Evolutionary conservation across 2,329 filamentous ascomycete genomes (phyloP).

Genomic region (Lecanicillium sp.): DNA sequence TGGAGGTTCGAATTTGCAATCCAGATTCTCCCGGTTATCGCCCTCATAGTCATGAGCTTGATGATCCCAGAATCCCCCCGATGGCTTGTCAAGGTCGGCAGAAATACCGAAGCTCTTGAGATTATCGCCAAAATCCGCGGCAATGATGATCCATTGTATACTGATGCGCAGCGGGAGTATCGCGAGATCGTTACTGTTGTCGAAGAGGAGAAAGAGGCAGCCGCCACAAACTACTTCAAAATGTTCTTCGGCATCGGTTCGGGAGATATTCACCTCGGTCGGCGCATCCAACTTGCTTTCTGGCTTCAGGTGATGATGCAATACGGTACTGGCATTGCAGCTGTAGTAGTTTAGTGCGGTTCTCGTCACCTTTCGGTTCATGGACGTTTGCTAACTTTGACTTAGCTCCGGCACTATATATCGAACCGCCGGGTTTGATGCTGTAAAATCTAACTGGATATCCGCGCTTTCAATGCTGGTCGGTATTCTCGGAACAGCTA

Average conservation of each 20-base stretch:
- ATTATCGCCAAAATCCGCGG: conserved; percentile 17
- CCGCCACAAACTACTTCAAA: conserved; percentile 28
- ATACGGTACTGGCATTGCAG: conserved; percentile 30
- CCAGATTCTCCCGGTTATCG: conserved; percentile 28
- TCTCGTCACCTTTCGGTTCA: neutral
- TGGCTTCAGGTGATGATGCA: conserved; percentile 30
- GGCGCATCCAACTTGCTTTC: conserved; percentile 29
- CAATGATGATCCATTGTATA: conserved; percentile 19
- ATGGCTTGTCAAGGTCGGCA: conserved; percentile 24
- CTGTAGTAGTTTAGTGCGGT: neutral
- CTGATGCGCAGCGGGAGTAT: conserved; percentile 21
- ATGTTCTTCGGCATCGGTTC: conserved; percentile 30
- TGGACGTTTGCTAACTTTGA: conserved; percentile 18
- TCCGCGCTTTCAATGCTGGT: conserved; percentile 41
- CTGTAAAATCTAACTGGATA: conserved; percentile 21
- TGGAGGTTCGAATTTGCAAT: conserved; percentile 27
- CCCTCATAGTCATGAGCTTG: conserved; percentile 25
- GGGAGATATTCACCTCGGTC: conserved; percentile 25
- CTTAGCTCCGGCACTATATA: conserved; percentile 17
- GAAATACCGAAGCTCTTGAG: conserved; percentile 18
- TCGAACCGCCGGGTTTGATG: conserved; percentile 9
- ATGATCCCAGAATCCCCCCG: conserved; percentile 36
- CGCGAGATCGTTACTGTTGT: conserved; percentile 29
- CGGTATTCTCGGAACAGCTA: conserved; percentile 40
- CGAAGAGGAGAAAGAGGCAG: conserved; percentile 22